These are phyloP conservation scores for Cucurbita moschata DNA, from an alignment of 306 rosid genomes.

Conservation along the genomic window DNA sequence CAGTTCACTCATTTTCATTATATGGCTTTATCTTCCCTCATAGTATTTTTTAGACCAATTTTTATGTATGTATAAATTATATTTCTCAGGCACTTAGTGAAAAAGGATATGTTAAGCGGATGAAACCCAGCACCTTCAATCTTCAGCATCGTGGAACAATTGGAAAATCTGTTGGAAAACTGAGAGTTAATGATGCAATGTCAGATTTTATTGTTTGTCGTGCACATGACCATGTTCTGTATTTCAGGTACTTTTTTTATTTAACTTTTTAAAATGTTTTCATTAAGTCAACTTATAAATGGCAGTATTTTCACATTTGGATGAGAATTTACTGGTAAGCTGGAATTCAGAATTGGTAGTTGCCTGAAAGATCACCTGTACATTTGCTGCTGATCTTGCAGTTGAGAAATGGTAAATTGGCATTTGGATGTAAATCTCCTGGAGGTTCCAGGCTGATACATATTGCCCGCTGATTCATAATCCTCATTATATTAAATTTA, in stretches of 20 bases:
- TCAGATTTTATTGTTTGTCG: constrained; percentile 88
- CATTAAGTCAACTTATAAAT: background rate
- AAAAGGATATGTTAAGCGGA: constrained; percentile 89
- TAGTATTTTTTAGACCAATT: background rate
- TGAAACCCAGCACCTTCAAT: constrained; percentile 84
- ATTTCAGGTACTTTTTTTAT: constrained; percentile 51
- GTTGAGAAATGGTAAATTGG: background rate
- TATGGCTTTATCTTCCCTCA: background rate
- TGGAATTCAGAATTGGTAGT: background rate
- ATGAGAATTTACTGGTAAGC: background rate
- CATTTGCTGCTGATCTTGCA: background rate
- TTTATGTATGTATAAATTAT: background rate
- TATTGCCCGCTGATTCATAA: background rate
- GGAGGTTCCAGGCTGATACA: background rate
- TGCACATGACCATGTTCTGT: constrained; percentile 86
- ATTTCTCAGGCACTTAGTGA: constrained; percentile 70
- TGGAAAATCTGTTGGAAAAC: constrained; percentile 96
- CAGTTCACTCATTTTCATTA: background rate
- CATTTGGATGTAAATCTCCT: background rate
- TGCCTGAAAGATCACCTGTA: background rate
- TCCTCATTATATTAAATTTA: background rate
- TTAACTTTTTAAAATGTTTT: background rate
- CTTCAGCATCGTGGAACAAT: constrained; percentile 92
- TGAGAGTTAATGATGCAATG: constrained; percentile 89
- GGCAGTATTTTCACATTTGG: background rate